Base-by-base conservation (phyloP, 1,284 basidiomycete genomes). In the Meira nashicola region DNA sequence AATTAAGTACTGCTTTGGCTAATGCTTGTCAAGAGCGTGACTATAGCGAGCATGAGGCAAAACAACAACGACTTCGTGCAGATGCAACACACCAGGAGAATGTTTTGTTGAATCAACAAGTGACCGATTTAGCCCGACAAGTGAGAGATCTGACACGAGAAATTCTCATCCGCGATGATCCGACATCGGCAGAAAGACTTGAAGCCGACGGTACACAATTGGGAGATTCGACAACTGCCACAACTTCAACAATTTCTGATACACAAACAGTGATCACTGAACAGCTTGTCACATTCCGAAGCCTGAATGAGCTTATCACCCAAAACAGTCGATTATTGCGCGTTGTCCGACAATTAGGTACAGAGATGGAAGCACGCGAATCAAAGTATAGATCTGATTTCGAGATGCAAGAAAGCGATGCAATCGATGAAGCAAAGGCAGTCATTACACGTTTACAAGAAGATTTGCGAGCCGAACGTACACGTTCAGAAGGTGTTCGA, bases 301-400 rank as follows among this genome's bases (percentile, higher is more conserved):
- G 87, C 1, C 85, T 97, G 51, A 83, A 85, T 11, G 83, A 85
- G 19, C 81, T 99, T 28, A 91, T 95, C 71, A 84, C 87, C 52
- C 92, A 95, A 80, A 98, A 98, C 78, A 86, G 89, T 79, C 88
- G 89, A 67, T 81, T 97, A 9, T 82, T 98, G 37, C 86, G 85
- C 73, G 86, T 95, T 62, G 87, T 89, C 8, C 84, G 93, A 21
- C 88, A 90, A 62, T 65, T 78, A 4, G 74, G 73, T 11, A 61
- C 62, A 14, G 64, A 65, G 44, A 76, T 80, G 71, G 81, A 81
- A 63, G 66, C 71, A 38, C 70, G 73, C 41, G 80, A 80, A 58
- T 55, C 60, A 50, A 74, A 63, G 47, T 63, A 62, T 58, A 60
- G 63, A 41, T 67, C 63, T 11, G 56, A 61, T 19, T 60, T 68